A percentile compares a stretch with the other conserved stretches of the same genome.
Evolutionary conservation across 345 rosid species (phyloP).

Genomic region (Schrenkiella parvula): DNA sequence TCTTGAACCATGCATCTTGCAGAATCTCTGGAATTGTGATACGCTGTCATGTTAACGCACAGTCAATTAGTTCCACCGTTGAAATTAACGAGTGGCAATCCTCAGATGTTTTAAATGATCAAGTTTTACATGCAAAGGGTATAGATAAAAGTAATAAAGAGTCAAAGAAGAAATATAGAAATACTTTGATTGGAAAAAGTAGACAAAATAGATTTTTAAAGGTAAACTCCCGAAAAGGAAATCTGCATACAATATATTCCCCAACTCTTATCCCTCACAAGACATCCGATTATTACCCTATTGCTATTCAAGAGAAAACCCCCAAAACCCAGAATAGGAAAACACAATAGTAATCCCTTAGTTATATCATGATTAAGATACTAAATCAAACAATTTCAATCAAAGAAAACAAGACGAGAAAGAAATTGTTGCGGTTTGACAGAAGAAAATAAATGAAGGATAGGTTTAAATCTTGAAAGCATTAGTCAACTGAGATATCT

Average conservation of each 20-base stretch:
- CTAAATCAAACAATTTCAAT: not conserved
- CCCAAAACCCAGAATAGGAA: not conserved
- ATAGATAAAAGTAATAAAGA: not conserved
- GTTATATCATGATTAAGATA: not conserved
- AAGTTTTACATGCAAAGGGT: not conserved
- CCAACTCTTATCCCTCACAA: not conserved
- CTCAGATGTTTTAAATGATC: not conserved
- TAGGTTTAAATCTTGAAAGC: constrained; percentile 12
- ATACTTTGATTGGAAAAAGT: not conserved
- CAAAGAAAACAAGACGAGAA: not conserved
- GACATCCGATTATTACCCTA: not conserved
- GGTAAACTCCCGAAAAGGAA: not conserved
- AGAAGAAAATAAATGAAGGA: not conserved
- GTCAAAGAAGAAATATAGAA: not conserved
- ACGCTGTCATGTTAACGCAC: constrained; percentile 52
- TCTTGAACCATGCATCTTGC: constrained; percentile 83
- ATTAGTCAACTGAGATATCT: constrained; percentile 25
- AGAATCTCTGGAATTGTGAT: constrained; percentile 75
- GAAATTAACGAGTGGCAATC: not conserved
- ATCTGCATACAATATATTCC: not conserved
- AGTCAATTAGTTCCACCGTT: constrained; percentile 14
- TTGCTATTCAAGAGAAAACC: not conserved
- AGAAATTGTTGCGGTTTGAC: not conserved
- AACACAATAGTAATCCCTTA: not conserved
- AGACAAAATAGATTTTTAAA: not conserved